Conservation (phyloP, 2,329 filamentous ascomycete genomes). For the Venturia asperata region DNA sequence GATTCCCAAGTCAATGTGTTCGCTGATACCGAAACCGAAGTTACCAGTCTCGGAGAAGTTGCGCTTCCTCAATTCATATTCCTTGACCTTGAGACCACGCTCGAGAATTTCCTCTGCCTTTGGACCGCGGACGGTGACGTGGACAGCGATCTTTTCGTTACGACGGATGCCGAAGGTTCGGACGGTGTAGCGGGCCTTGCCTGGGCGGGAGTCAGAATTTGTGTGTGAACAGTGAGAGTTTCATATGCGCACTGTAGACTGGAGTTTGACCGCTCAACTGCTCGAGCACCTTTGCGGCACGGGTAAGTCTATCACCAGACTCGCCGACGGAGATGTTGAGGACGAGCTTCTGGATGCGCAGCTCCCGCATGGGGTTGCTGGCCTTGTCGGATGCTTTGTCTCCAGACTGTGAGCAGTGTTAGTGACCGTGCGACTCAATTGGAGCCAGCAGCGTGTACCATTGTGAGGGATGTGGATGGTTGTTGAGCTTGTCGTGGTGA, state of each 20-base stretch:
- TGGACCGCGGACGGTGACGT: conserved; percentile 98
- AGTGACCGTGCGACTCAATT: conserved; percentile 22
- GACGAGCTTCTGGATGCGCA: conserved; percentile 96
- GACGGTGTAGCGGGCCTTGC: conserved; percentile 99
- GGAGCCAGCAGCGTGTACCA: conserved; percentile 28
- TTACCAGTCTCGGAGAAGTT: conserved; percentile 99
- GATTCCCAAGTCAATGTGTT: conserved; percentile 99
- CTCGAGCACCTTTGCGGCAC: conserved; percentile 99
- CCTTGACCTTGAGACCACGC: conserved; percentile 99
- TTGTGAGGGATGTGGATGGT: conserved; percentile 31
- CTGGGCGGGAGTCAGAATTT: conserved; percentile 39
- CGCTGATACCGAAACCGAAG: conserved; percentile 99
- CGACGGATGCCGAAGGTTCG: conserved; percentile 99
- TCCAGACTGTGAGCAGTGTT: conserved; percentile 28
- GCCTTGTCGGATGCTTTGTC: conserved; percentile 57
- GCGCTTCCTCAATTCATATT: conserved; percentile 98
- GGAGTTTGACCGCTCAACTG: conserved; percentile 99
- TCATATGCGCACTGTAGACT: conserved; percentile 76
- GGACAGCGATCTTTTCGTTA: conserved; percentile 99
- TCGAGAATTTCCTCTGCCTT: conserved; percentile 99
- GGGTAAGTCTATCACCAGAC: conserved; percentile 99
- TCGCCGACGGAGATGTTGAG: conserved; percentile 99
- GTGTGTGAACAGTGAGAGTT: background rate
- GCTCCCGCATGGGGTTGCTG: conserved; percentile 98
- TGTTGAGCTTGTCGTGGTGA: conserved; percentile 6